Evolutionary conservation across 495 filamentous ascomycete species (phyloP).

Genomic region (Daldinia decipiens): DNA sequence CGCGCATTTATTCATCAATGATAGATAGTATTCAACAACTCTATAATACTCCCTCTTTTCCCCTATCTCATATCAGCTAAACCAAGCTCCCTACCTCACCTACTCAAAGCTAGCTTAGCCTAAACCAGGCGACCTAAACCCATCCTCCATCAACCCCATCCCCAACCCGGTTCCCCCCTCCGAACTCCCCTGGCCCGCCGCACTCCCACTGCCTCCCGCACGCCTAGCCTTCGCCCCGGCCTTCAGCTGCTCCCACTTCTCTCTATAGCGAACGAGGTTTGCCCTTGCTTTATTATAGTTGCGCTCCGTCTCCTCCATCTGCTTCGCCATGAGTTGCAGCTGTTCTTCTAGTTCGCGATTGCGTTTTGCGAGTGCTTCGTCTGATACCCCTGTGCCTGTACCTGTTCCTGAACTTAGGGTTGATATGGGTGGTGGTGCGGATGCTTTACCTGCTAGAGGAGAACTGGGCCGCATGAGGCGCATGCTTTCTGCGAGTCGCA

Average conservation of each 20-base stretch:
- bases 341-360: slow-evolving; percentile 70
- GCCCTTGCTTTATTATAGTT: slow-evolving; percentile 76
- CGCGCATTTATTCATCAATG: not conserved
- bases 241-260: slow-evolving; percentile 86
- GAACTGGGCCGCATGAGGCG: slow-evolving; percentile 67
- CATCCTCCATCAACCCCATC: slow-evolving; percentile 12
- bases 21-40: not conserved
- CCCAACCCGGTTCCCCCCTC: slow-evolving; percentile 16
- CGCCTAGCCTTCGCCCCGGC: slow-evolving; percentile 77
- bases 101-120: not conserved
- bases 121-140: slow-evolving; percentile 36
- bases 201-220: slow-evolving; percentile 54
- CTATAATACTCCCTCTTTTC: not conserved
- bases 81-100: not conserved
- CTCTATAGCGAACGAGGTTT: slow-evolving; percentile 74
- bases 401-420: slow-evolving; percentile 13
- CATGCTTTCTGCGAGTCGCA: slow-evolving; percentile 83
- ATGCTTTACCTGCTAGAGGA: slow-evolving; percentile 42
- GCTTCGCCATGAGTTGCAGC: slow-evolving; percentile 58
- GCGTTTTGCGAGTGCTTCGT: slow-evolving; percentile 51
- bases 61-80: not conserved
- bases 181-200: slow-evolving; percentile 10
- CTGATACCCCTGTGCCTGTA: slow-evolving; percentile 17
- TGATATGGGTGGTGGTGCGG: not conserved
- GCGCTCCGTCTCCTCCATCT: slow-evolving; percentile 66